Evolutionary conservation across 352 stramenopile genomes (phyloP).

Genomic region (Globisporangium ultimum): DNA sequence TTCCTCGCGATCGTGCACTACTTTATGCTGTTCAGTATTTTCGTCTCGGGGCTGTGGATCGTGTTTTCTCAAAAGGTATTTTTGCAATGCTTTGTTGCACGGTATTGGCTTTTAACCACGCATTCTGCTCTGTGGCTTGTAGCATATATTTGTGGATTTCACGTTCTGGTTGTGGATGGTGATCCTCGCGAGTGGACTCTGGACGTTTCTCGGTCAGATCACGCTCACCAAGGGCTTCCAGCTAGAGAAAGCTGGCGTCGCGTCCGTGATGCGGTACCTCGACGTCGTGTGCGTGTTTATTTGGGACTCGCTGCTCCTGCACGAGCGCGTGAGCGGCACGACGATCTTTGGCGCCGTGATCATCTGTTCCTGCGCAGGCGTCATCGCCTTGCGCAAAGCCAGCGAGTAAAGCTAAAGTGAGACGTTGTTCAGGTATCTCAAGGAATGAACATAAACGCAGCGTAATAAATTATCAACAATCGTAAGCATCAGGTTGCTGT

Average conservation of each 20-base stretch:
- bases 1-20: too few species aligned
- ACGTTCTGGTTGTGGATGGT: slow-evolving; percentile 38
- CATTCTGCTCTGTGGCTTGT: too few species aligned
- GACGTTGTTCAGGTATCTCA: too few species aligned
- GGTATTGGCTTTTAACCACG: too few species aligned
- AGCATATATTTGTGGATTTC: too few species aligned
- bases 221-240: slow-evolving; percentile 70
- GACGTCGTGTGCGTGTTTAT: slow-evolving; percentile 71
- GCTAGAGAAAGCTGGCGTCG: slow-evolving; percentile 59
- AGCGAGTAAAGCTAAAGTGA: slow-evolving; percentile 2
- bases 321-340: slow-evolving; percentile 41
- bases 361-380: slow-evolving; percentile 22
- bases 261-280: slow-evolving; percentile 66
- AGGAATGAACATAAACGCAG: too few species aligned
- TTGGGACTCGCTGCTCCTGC: slow-evolving; percentile 48
- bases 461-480: too few species aligned
- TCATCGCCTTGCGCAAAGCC: slow-evolving; percentile 29
- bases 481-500: too few species aligned
- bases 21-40: too few species aligned
- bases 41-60: too few species aligned
- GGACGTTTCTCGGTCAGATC: slow-evolving; percentile 53
- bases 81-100: too few species aligned
- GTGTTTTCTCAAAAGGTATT: too few species aligned
- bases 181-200: slow-evolving; percentile 37
- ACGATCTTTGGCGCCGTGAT: slow-evolving; percentile 42